These are phyloP conservation scores for Exsudoporus frostii DNA, from an alignment of 768 basidiomycete genomes.

Conservation along the genomic window DNA sequence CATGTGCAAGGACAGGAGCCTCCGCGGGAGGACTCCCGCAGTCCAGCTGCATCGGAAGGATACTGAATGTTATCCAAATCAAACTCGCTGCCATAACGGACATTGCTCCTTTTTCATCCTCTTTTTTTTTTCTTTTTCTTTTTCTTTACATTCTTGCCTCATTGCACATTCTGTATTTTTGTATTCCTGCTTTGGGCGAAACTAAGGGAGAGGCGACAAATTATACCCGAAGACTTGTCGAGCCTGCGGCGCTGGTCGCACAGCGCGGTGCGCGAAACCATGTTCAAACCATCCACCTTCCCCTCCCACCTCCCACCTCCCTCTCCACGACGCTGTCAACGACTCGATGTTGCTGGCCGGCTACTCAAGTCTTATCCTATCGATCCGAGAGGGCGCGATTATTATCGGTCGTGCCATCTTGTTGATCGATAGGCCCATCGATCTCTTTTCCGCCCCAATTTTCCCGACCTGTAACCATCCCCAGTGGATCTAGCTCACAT, in stretches of 20 bases:
- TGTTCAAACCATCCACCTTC: constrained; percentile 20
- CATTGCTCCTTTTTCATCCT: constrained; percentile 35
- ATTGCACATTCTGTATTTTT: constrained; percentile 32
- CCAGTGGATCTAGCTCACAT: constrained; percentile 27
- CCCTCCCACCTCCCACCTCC: background rate
- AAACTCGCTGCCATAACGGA: constrained; percentile 22
- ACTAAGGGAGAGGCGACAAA: constrained; percentile 20
- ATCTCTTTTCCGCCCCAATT: constrained; percentile 29
- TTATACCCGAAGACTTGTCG: constrained; percentile 22
- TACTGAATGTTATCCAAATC: constrained; percentile 26
- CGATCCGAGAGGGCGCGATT: constrained; percentile 35
- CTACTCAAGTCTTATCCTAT: constrained; percentile 24
- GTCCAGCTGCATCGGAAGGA: constrained; percentile 30
- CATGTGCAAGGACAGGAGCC: constrained; percentile 59
- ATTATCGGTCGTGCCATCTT: constrained; percentile 34
- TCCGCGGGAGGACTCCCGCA: constrained; percentile 60
- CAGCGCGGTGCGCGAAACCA: constrained; percentile 31
- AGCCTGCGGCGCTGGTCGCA: constrained; percentile 32
- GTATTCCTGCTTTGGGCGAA: constrained; percentile 30
- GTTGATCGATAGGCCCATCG: constrained; percentile 44
- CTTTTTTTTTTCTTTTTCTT: constrained; percentile 18
- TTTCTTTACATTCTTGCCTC: constrained; percentile 33
- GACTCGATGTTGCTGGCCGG: constrained; percentile 40
- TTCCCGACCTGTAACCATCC: constrained; percentile 16
- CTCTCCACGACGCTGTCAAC: constrained; percentile 29